phyloP scores from a whole-genome alignment of 148 eudicot species.

The Cornus florida region DNA sequence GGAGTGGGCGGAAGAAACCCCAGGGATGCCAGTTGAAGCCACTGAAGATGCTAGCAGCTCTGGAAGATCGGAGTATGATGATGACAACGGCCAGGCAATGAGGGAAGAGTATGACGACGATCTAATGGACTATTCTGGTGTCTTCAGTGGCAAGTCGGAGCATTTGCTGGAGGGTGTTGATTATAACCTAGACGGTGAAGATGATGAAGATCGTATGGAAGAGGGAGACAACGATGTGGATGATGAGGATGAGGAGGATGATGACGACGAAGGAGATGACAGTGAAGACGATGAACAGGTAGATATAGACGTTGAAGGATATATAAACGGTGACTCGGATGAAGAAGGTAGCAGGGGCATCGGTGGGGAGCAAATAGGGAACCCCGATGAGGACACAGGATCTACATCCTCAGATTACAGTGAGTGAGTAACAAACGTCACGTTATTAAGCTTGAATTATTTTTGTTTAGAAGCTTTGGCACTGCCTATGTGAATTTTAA shows the following conservation, averaged over 20 bases:
- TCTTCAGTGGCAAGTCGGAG: slow-evolving; percentile 9
- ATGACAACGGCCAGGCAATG: slow-evolving; percentile 21
- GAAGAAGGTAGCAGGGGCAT: slow-evolving; percentile 21
- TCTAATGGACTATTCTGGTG: slow-evolving; percentile 16
- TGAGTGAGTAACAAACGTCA: slow-evolving; percentile 23
- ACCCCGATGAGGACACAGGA: slow-evolving; percentile 27
- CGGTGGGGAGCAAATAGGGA: slow-evolving; percentile 14
- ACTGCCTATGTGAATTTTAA: neutral
- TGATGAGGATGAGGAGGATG: slow-evolving; percentile 13
- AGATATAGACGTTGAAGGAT: slow-evolving; percentile 33
- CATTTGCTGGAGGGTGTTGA: slow-evolving; percentile 13
- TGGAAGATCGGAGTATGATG: slow-evolving; percentile 34
- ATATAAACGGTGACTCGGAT: slow-evolving; percentile 34
- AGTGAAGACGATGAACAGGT: slow-evolving; percentile 22
- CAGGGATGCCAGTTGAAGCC: slow-evolving; percentile 9
- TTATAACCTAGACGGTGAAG: slow-evolving; percentile 24
- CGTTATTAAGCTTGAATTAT: neutral
- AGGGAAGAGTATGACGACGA: slow-evolving; percentile 32
- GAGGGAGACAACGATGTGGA: slow-evolving; percentile 21
- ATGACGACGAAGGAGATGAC: slow-evolving; percentile 19
- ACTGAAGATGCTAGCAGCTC: slow-evolving; percentile 34
- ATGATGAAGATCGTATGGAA: slow-evolving; percentile 20
- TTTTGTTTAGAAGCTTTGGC: slow-evolving; percentile 10
- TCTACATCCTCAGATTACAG: slow-evolving; percentile 47
- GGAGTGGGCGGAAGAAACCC: slow-evolving; percentile 26